Base-by-base conservation (phyloP, 116 monocot species). In the Dioscorea cayenensis region DNA sequence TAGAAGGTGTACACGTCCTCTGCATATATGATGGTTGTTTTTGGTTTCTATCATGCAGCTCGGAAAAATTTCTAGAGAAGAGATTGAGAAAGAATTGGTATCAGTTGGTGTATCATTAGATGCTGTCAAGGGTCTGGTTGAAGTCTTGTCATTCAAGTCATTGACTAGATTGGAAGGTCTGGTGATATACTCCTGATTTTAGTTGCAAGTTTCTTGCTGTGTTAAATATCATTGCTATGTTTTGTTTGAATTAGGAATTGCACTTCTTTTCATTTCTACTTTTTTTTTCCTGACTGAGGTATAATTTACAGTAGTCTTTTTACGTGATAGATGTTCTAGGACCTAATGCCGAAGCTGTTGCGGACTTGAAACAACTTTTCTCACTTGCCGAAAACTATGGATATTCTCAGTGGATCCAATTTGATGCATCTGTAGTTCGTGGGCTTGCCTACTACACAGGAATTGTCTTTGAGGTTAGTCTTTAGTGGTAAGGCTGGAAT, bases 401-500 rank as follows among this genome's bases (percentile, higher is more conserved):
- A 64, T 99, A 80, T 80, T 87, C 91, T 52, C 70, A 91, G 48
- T 99, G 99, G 99, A 85, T 99, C 74, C 80, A 79, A 67, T 99
- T 99, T 74, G 99, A 99, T 86, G 99, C 94, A 66, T 99, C 99
- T 55, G 91, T 99, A 51, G 99, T 99, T 9, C 89, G 94, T 77
- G 99, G 99, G 60, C 99, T 99, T 67, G 91, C 99, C 67, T 99
- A 94, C 77, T 99, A 99, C 77, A 99, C 94, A 64, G 94, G 94
- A 27, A 91, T 94, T 70, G 99, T 99, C 27, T 99, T 99, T 82
- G 99, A 99, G 99, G 99, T 99, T 75, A 35, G 55, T 5, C 55
- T 16, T 18, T 18, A 5, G 55, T 55, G n/a, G 17, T 16, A 55
- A 18, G n/a, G 55, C 55, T 18, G 43, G 43, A 43, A 43, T 43